phyloP scores from a whole-genome alignment of 495 filamentous ascomycete species.

The Daldinia childiae region DNA sequence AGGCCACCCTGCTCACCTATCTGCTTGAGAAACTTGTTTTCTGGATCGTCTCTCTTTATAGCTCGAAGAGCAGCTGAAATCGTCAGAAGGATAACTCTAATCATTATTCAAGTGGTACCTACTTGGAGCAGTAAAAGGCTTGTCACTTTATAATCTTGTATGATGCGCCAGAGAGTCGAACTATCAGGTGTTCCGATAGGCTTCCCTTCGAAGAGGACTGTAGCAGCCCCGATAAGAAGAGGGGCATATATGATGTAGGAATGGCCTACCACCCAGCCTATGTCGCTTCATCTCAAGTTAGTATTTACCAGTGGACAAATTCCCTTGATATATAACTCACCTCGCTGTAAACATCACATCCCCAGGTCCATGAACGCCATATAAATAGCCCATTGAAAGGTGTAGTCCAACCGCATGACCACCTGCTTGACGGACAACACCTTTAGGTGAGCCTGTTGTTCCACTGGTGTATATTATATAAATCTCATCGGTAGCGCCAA shows the following conservation, averaged over 20 bases:
- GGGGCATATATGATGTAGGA: conserved; percentile 84
- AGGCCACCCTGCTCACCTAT: conserved; percentile 73
- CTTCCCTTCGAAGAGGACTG: conserved; percentile 91
- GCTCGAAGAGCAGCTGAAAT: conserved; percentile 73
- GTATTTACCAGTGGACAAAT: conserved; percentile 38
- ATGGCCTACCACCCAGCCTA: conserved; percentile 88
- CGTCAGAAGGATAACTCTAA: conserved; percentile 7
- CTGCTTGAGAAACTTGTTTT: conserved; percentile 69
- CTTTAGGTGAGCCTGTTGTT: conserved; percentile 89
- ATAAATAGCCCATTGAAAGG: conserved; percentile 79
- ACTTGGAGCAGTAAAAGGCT: conserved; percentile 85
- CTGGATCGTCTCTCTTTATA: conserved; percentile 84
- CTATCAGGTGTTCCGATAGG: conserved; percentile 90
- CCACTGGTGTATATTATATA: conserved; percentile 93
- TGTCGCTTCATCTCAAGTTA: conserved; percentile 62
- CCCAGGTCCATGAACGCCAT: conserved; percentile 79
- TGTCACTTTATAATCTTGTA: conserved; percentile 86
- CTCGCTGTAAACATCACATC: conserved; percentile 83
- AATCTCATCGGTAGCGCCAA: conserved; percentile 76
- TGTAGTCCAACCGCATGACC: conserved; percentile 89
- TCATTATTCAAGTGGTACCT: conserved; percentile 35
- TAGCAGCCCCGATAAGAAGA: conserved; percentile 83
- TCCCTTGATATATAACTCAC: conserved; percentile 41
- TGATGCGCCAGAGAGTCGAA: conserved; percentile 85
- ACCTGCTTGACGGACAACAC: conserved; percentile 82